Percentiles rank a stretch among this genome's conserved stretches.
Evolutionary conservation across 768 basidiomycete species (phyloP).

Genomic region (Rhizopogon salebrosus): DNA sequence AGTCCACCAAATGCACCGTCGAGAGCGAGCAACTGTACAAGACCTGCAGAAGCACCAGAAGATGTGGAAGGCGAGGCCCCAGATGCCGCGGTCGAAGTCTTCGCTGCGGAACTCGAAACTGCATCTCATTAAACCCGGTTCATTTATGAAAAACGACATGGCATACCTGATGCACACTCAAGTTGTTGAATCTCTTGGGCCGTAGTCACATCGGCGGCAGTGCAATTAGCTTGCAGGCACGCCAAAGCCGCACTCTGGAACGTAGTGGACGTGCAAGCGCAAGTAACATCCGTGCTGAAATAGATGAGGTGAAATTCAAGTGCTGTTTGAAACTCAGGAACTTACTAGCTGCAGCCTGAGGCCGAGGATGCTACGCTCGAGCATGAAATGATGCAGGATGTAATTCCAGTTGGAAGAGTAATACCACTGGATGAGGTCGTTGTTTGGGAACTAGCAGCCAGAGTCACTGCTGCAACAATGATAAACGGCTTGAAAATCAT

Average conservation of each 20-base stretch:
- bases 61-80: not conserved
- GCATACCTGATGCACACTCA: constrained; percentile 27
- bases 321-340: not conserved
- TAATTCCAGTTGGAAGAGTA: not conserved
- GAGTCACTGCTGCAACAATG: constrained; percentile 7
- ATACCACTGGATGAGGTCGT: not conserved
- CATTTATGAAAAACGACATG: not conserved
- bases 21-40: constrained; percentile 13
- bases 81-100: not conserved
- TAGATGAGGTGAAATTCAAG: not conserved
- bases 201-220: constrained; percentile 19
- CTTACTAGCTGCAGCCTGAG: constrained; percentile 15
- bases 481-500: constrained; percentile 14
- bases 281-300: constrained; percentile 32
- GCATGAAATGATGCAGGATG: constrained; percentile 10
- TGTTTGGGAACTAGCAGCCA: constrained; percentile 20
- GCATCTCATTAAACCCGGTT: not conserved
- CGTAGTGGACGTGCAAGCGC: constrained; percentile 31
- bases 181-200: constrained; percentile 26
- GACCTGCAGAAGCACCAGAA: constrained; percentile 13
- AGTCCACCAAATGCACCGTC: constrained; percentile 15
- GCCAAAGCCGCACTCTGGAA: constrained; percentile 30
- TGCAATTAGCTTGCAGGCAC: constrained; percentile 34
- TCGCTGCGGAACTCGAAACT: not conserved
- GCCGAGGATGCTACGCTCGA: not conserved